A percentile compares a stretch with the other conserved stretches of the same genome.
phyloP scores from a whole-genome alignment of 176 grass and related monocot genomes.

The Oryza nivara region DNA sequence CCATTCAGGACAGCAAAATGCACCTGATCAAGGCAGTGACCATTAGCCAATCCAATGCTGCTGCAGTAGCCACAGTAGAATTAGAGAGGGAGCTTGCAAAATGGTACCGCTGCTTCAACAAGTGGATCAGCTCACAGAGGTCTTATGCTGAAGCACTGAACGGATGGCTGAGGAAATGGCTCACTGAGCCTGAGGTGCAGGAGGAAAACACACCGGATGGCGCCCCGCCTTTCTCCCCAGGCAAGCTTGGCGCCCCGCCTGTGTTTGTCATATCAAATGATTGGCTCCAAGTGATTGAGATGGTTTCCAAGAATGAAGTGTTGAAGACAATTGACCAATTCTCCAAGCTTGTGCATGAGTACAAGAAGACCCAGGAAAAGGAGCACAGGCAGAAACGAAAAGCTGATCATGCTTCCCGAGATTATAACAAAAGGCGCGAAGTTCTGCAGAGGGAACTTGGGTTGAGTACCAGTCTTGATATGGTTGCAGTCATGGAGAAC shows the following conservation, averaged over 20 bases:
- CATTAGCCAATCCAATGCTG: slow-evolving; percentile 44
- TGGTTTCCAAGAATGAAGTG: slow-evolving; percentile 59
- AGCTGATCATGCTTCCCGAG: slow-evolving; percentile 44
- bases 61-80: slow-evolving; percentile 51
- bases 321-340: slow-evolving; percentile 55
- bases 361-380: slow-evolving; percentile 57
- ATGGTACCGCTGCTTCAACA: slow-evolving; percentile 73
- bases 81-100: slow-evolving; percentile 71
- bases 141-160: slow-evolving; percentile 72
- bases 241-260: slow-evolving; percentile 52
- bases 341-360: slow-evolving; percentile 42
- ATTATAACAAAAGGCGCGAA: slow-evolving; percentile 48
- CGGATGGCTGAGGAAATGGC: slow-evolving; percentile 75
- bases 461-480: slow-evolving; percentile 33
- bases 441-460: slow-evolving; percentile 41
- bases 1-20: slow-evolving; percentile 56
- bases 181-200: slow-evolving; percentile 62
- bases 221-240: slow-evolving; percentile 79
- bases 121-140: slow-evolving; percentile 72
- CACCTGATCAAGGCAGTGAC: slow-evolving; percentile 58
- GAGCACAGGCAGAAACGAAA: slow-evolving; percentile 57
- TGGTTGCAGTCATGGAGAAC: slow-evolving; percentile 29
- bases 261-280: slow-evolving; percentile 77
- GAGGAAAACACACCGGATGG: slow-evolving; percentile 66
- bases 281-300: slow-evolving; percentile 69